Conservation (phyloP, 225 moss, liverwort and hornwort species). For the Physcomitrellopsis africana region DNA sequence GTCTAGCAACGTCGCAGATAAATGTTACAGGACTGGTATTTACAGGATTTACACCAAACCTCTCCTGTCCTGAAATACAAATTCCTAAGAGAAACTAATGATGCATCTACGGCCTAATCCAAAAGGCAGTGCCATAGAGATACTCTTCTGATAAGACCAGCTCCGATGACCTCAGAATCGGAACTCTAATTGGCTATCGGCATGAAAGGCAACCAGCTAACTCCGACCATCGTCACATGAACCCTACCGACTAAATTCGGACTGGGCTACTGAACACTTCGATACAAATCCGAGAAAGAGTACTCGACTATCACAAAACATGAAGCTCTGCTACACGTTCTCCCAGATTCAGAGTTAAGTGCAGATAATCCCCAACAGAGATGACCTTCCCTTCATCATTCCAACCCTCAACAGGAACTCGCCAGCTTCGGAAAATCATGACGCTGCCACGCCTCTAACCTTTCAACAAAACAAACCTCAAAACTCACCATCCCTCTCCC, state of each 20-base stretch:
- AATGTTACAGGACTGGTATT: not conserved
- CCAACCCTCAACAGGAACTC: not conserved
- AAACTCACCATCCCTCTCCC: slow-evolving; percentile 9
- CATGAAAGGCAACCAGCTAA: slow-evolving; percentile 32
- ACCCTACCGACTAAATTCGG: slow-evolving; percentile 17
- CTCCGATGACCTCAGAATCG: slow-evolving; percentile 31
- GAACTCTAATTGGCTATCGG: slow-evolving; percentile 32
- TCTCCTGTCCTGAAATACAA: slow-evolving; percentile 10
- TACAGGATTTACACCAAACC: slow-evolving; percentile 18
- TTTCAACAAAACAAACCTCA: slow-evolving; percentile 16
- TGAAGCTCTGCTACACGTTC: slow-evolving; percentile 23
- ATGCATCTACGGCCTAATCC: slow-evolving; percentile 37
- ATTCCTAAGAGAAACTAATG: not conserved
- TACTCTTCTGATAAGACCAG: slow-evolving; percentile 23
- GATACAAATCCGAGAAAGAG: slow-evolving; percentile 6
- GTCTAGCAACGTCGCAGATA: not conserved
- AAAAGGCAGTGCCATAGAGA: slow-evolving; percentile 19
- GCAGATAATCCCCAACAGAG: not conserved
- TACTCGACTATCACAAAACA: slow-evolving; percentile 4
- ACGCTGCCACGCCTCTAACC: not conserved
- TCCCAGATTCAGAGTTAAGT: slow-evolving; percentile 17
- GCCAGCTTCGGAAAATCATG: slow-evolving; percentile 30
- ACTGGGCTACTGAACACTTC: slow-evolving; percentile 4
- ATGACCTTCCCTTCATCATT: slow-evolving; percentile 21
- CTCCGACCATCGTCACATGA: slow-evolving; percentile 21